Evolutionary conservation across 257 asterid genomes (phyloP).

Genomic region (Solanum pinnatisectum): DNA sequence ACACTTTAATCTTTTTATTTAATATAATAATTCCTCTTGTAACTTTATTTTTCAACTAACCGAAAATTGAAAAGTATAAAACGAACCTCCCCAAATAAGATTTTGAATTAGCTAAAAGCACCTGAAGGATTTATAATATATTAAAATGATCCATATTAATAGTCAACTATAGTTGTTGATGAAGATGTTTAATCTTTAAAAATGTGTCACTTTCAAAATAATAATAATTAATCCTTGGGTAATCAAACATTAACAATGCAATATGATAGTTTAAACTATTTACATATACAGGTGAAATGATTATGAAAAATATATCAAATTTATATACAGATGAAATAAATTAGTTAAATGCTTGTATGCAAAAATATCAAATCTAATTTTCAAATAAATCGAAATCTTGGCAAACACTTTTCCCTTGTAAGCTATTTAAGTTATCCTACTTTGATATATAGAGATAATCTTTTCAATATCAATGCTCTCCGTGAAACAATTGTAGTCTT

Average conservation of each 20-base stretch:
- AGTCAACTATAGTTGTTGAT: not conserved
- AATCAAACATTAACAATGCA: not conserved
- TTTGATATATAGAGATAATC: not conserved
- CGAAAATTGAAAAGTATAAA: not conserved
- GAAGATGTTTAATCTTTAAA: not conserved
- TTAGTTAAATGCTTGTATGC: too few relatives aligned
- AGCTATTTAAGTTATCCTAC: not conserved
- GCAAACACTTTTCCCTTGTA: not conserved
- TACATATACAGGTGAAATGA: not conserved
- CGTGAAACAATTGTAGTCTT: too few relatives aligned
- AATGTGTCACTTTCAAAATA: not conserved
- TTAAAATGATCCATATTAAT: not conserved
- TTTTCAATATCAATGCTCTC: not conserved
- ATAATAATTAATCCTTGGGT: not conserved
- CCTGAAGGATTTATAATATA: not conserved
- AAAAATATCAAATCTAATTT: too few relatives aligned
- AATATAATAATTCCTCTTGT: not conserved
- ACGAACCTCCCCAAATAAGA: not conserved
- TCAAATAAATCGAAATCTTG: not conserved
- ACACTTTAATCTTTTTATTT: not conserved
- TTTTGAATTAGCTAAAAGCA: not conserved
- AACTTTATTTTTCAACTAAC: not conserved
- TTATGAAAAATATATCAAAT: not conserved
- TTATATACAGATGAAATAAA: too few relatives aligned
- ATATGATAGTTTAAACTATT: not conserved